These are phyloP conservation scores for Hygrophila difformis DNA, from an alignment of 257 asterid species.

Conservation along the genomic window DNA sequence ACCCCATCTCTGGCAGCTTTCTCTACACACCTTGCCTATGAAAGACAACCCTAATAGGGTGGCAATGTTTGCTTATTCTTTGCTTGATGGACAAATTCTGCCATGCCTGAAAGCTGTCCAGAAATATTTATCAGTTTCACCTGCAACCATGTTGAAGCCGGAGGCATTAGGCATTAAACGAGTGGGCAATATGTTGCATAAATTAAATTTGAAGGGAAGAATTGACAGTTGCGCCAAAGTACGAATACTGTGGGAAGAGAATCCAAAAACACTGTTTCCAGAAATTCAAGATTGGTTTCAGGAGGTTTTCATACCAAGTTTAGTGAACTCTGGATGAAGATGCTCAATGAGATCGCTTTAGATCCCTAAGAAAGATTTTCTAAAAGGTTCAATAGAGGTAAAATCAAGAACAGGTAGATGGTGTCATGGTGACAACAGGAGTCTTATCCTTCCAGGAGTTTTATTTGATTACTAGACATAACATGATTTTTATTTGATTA, in stretches of 20 bases:
- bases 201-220: constrained; percentile 31
- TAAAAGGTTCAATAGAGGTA: constrained; percentile 24
- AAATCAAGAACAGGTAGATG: too few relatives aligned
- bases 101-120: constrained; percentile 54
- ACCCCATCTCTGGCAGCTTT: constrained; percentile 76
- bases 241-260: constrained; percentile 42
- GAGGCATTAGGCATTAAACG: constrained; percentile 60
- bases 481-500: too few relatives aligned
- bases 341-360: constrained; percentile 31
- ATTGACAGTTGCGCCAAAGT: constrained; percentile 48
- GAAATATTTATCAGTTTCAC: constrained; percentile 55
- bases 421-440: too few relatives aligned
- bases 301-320: constrained; percentile 37
- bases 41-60: constrained; percentile 37
- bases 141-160: constrained; percentile 60
- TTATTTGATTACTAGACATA: too few relatives aligned
- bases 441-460: too few relatives aligned
- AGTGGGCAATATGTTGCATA: constrained; percentile 52
- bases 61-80: constrained; percentile 47
- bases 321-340: constrained; percentile 41
- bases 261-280: constrained; percentile 30
- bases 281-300: constrained; percentile 77
- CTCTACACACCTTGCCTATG: constrained; percentile 48
- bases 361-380: constrained; percentile 30
- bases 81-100: constrained; percentile 69